A percentile compares a stretch with the other conserved stretches of the same genome.
Evolutionary conservation across 2,329 filamentous ascomycete genomes (phyloP).

Genomic region (Curvularia spicifera): DNA sequence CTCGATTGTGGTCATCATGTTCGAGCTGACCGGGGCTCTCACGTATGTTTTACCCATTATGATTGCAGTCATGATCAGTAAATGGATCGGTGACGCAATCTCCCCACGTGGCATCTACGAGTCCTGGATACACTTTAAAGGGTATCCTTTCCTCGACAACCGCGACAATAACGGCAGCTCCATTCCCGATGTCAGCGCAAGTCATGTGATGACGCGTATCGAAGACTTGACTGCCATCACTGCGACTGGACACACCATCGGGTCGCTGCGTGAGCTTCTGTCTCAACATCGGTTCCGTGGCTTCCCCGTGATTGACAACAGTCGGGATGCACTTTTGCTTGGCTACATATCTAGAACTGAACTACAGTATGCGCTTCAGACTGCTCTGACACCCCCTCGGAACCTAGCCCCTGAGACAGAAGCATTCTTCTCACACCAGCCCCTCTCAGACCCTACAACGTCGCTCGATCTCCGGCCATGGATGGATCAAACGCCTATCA

Average conservation of each 20-base stretch:
- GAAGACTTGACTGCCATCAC: slow-evolving; percentile 90
- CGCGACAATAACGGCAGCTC: slow-evolving; percentile 68
- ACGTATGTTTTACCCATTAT: slow-evolving; percentile 98
- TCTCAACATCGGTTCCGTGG: slow-evolving; percentile 80
- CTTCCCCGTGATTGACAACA: slow-evolving; percentile 86
- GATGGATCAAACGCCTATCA: slow-evolving; percentile 99
- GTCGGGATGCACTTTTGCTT: slow-evolving; percentile 77
- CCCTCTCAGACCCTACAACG: slow-evolving; percentile 72
- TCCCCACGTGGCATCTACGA: slow-evolving; percentile 95
- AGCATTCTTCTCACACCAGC: slow-evolving; percentile 83
- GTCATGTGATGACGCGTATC: slow-evolving; percentile 88
- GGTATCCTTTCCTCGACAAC: slow-evolving; percentile 94
- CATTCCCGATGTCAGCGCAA: slow-evolving; percentile 83
- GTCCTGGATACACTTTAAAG: slow-evolving; percentile 94
- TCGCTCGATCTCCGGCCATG: slow-evolving; percentile 90
- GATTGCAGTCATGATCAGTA: slow-evolving; percentile 97
- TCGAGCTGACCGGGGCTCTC: slow-evolving; percentile 93
- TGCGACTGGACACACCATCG: slow-evolving; percentile 85
- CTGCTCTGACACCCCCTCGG: slow-evolving; percentile 63
- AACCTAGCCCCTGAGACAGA: slow-evolving; percentile 73
- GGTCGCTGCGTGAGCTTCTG: slow-evolving; percentile 73
- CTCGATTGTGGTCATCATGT: slow-evolving; percentile 99
- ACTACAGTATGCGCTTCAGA: slow-evolving; percentile 78
- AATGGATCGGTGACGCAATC: slow-evolving; percentile 97
- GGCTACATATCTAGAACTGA: slow-evolving; percentile 96